These are phyloP conservation scores for Athelia sp. DNA, from an alignment of 1,284 basidiomycete genomes.

Conservation along the genomic window DNA sequence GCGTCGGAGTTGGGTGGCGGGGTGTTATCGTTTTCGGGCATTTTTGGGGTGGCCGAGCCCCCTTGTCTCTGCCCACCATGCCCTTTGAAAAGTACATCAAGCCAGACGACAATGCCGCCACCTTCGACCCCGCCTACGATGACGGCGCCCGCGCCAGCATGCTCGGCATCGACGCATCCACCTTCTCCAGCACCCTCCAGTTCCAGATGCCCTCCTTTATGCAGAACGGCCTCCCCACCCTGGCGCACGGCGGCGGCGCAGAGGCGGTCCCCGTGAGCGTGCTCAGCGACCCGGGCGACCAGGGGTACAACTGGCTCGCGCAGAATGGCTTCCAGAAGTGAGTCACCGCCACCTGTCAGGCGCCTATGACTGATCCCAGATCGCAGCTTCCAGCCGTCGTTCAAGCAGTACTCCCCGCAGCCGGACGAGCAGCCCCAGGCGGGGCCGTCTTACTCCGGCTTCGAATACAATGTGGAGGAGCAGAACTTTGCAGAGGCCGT, in stretches of 20 bases:
- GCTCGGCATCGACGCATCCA: slow-evolving; percentile 1
- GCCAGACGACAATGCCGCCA: too few species aligned
- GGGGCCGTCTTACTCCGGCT: too few species aligned
- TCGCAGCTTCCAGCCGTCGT: background rate
- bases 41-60: too few species aligned
- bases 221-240: slow-evolving; percentile 45
- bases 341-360: slow-evolving; percentile 4
- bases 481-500: too few species aligned
- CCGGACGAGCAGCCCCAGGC: too few species aligned
- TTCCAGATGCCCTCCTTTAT: slow-evolving; percentile 66
- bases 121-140: too few species aligned
- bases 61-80: background rate
- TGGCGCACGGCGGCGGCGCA: slow-evolving; percentile 67
- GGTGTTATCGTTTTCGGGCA: too few species aligned
- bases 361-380: too few species aligned
- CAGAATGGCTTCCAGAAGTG: slow-evolving; percentile 35
- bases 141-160: background rate
- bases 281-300: slow-evolving; percentile 22
- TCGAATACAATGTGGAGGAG: too few species aligned
- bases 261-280: slow-evolving; percentile 55
- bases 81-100: slow-evolving; percentile 1
- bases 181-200: slow-evolving; percentile 32
- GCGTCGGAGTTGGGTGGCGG: too few species aligned
- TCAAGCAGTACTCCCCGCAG: too few species aligned
- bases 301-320: slow-evolving; percentile 48